Conservation (phyloP, 495 filamentous ascomycete genomes). For the Rostrohypoxylon terebratum region DNA sequence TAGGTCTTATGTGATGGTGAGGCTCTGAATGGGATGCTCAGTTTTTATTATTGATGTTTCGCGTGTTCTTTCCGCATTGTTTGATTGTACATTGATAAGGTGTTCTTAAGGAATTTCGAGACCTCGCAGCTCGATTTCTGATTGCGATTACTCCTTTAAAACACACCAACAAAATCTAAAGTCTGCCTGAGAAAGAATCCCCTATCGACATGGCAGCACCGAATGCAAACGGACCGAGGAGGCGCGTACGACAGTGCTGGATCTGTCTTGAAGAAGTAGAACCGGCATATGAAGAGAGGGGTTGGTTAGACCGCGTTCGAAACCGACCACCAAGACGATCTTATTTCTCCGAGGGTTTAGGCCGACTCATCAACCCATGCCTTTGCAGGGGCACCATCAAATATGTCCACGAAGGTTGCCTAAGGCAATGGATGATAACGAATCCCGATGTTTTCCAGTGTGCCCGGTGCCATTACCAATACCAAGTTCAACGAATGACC, state of each 20-base stretch:
- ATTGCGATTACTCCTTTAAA: not conserved
- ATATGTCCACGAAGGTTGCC: conserved; percentile 95
- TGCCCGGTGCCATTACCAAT: conserved; percentile 87
- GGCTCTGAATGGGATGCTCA: conserved; percentile 17
- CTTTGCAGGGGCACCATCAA: conserved; percentile 90
- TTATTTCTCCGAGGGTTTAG: conserved; percentile 81
- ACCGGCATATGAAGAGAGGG: conserved; percentile 76
- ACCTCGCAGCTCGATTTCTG: not conserved
- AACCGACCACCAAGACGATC: conserved; percentile 70
- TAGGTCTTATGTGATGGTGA: conserved; percentile 35
- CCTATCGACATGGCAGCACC: conserved; percentile 17
- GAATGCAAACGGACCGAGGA: conserved; percentile 47
- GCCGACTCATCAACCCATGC: conserved; percentile 90
- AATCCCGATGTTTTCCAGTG: conserved; percentile 85
- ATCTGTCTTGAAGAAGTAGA: conserved; percentile 90
- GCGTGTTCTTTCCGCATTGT: conserved; percentile 10
- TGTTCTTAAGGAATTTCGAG: not conserved
- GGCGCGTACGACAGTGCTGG: conserved; percentile 74
- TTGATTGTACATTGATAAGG: conserved; percentile 10
- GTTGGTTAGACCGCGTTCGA: conserved; percentile 71
- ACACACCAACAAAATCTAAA: conserved; percentile 9
- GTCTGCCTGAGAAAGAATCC: not conserved
- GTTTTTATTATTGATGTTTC: conserved; percentile 12
- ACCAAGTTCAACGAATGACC: conserved; percentile 80
- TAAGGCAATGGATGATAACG: conserved; percentile 85